Base-by-base conservation (phyloP, 2,329 filamentous ascomycete genomes). In the Bipolaris sorokiniana region DNA sequence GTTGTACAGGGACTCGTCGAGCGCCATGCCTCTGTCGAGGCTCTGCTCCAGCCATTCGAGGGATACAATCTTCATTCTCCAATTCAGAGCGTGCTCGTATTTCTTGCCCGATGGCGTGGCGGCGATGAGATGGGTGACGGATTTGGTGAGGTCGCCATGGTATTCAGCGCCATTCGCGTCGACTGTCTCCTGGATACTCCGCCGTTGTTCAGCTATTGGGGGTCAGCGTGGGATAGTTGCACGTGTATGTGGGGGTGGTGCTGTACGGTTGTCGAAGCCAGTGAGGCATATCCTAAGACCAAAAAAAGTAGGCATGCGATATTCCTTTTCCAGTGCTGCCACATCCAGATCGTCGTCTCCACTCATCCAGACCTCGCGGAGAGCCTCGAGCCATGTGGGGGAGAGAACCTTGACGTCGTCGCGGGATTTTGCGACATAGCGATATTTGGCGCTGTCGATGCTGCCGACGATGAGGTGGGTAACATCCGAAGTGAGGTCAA, bases 391-490 rank as follows among this genome's bases (percentile, higher is more conserved):
- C 91, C 92, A 99, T 69, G 86, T 84, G n/a, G 89, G 86, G 41
- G 86, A 86, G 79, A 99, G 88, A 48, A 92, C 88, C 72, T 87
- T 88, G 70, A 99, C 88, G 71, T 99, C 95, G 46, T 89, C 87
- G 50, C 95, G 86, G 74, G 94, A 90, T 72, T 89, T 91, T 51
- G 94, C 95, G 70, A 98, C 94, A 81, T 96, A 97, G 76, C 88
- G 90, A 78, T 99, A 99, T 77, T 99, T 99, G 48, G 90, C 87
- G 0, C 94, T 98, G 73, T 94, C 86, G 69, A 92, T 90, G 69
- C 90, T 88, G 74, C 93, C 95, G 60, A 97, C 91, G 62, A 99
- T 85, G 45, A 99, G 87, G 79, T 99, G 95, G 5, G 95, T 98
- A 46, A 96, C 92, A 75, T 97, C 92, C 54, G 90, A 91, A n/a